These are phyloP conservation scores for Galeopsis tetrahit DNA, from an alignment of 257 asterid genomes.

Conservation along the genomic window DNA sequence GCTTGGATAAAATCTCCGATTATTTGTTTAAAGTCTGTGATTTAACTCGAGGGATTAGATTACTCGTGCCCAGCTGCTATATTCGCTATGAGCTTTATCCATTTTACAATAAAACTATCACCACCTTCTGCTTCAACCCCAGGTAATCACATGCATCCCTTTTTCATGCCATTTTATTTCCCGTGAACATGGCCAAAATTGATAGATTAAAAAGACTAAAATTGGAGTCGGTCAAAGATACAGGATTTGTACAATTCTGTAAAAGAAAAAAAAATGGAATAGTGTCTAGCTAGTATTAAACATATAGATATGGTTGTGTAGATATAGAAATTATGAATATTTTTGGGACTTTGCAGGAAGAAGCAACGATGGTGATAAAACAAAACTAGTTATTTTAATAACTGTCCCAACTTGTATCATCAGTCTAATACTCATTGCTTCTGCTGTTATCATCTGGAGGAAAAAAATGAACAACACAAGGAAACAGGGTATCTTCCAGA, in stretches of 20 bases:
- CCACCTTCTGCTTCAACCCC: neutral
- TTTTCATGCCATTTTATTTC: too few species aligned
- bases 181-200: too few species aligned
- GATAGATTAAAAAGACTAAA: too few species aligned
- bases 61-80: neutral
- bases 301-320: too few species aligned
- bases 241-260: too few species aligned
- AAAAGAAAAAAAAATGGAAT: too few species aligned
- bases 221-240: too few species aligned
- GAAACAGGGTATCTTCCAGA: neutral
- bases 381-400: neutral
- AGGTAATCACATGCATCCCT: too few species aligned
- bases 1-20: neutral
- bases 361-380: neutral
- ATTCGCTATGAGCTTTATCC: slow-evolving; percentile 15
- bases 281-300: too few species aligned
- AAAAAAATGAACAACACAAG: slow-evolving; percentile 12
- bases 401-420: neutral
- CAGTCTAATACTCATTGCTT: neutral
- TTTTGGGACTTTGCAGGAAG: neutral
- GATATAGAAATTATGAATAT: neutral
- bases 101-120: slow-evolving; percentile 26
- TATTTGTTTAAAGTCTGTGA: neutral
- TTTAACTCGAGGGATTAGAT: neutral
- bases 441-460: neutral